Base-by-base conservation (phyloP, 1,284 basidiomycete genomes). In the Sanghuangporus baumii region DNA sequence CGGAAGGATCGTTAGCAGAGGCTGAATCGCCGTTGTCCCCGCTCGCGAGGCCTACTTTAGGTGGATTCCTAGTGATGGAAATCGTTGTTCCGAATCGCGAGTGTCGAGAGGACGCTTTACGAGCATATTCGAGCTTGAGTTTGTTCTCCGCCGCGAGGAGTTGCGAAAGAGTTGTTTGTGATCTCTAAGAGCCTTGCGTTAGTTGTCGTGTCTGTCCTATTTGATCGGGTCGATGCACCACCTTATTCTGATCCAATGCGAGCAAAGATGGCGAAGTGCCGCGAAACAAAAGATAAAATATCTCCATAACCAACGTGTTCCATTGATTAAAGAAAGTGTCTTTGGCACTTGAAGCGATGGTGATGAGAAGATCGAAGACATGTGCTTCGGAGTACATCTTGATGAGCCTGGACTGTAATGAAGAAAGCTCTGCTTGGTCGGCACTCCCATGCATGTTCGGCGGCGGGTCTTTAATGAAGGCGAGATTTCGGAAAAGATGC, bases 71-170 rank as follows among this genome's bases (percentile, higher is more conserved):
- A 66, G 81, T 83, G 57, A 97, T 88, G 12, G 88, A 76, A 66
- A 97, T 88, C 2, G 94, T 96, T 0, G 95, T 97, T 0, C 95
- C 95, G 73, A 98, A 98, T 43, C 95, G 85, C 26, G 93, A 93
- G 74, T 98, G 95, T 34, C 95, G 84, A 16, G 93, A 90, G n/a
- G 86, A 81, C 1, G 86, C 80, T 57, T 82, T 82, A 41, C 86
- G 82, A 0, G 83, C 76, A 12, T 83, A 71, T 61, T 86, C 77
- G 38, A 81, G 79, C 66, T 85, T 86, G 41, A 79, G 76, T 61
- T 81, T 81, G 66, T 84, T 83, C 74, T 96, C 94, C 43, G 81
- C 77, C 5, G 84, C 86, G 4, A 97, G 82, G 57, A 96, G 82
- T 47, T 82, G 80, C 14, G 86, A 82, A 1, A 95, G 77, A 48